Base-by-base conservation (phyloP, 305 asterid genomes). In the Coffea humblotiana region DNA sequence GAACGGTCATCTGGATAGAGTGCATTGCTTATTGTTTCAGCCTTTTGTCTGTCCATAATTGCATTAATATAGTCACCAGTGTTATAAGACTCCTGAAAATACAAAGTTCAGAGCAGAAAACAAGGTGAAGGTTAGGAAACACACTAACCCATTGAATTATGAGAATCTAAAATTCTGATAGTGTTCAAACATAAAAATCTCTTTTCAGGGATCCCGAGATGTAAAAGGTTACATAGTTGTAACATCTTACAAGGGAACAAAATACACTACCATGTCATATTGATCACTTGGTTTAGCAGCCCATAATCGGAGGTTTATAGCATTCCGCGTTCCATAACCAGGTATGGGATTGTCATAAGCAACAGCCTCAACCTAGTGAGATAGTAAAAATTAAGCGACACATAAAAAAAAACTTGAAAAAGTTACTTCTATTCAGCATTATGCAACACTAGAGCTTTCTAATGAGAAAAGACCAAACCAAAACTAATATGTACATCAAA, bases 211-310 rank as follows among this genome's bases (percentile, higher is more conserved):
- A 60, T 37, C 60, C 56, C 12, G 78, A 75, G 54, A 75, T 19
- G 10, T 13, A 56, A 18, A 56, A 56, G 25, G 63, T 56, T 21
- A 56, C 3, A 21, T 5, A 54, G 12, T 5, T 54, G 51, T 54
- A 54, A 47, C 78, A 23, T 9, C 11, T 75, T 63, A 74, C 58
- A 19, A 14, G 21, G 43, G n/a, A 60, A 60, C 45, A 75, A 37
- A 40, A 69, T 11, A 51, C 68, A 77, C 82, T 86, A 86, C 89
- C 87, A 86, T 84, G 66, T 86, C 89, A 86, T 83, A 72, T 67
- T 86, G 83, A 49, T 81, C 85, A 82, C 89, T 86, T 76, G 89
- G 89, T 86, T 86, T 86, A 60, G 89, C 87, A 74, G 89, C 89
- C 89, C 89, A 86, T 58, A 86, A 81, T 64, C 89, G 84, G 73